Conservation (phyloP, 2,329 filamentous ascomycete genomes). For the Verticillium isaacii region DNA sequence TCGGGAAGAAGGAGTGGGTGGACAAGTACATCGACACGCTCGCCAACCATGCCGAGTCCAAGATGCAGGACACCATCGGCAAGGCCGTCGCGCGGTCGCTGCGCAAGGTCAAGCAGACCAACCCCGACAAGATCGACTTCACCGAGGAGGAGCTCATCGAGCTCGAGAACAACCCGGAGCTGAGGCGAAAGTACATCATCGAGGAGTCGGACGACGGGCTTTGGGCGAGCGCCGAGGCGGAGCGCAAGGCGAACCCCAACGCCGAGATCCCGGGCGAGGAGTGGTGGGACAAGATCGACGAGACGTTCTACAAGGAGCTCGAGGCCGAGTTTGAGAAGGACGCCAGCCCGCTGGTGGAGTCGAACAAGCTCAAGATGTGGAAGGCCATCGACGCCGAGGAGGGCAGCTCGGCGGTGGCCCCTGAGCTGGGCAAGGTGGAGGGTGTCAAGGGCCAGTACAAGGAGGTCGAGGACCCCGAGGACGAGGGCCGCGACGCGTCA, state of each 20-base stretch:
- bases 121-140: slow-evolving; percentile 49
- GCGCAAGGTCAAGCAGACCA: slow-evolving; percentile 34
- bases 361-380: slow-evolving; percentile 28
- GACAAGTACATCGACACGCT: slow-evolving; percentile 51
- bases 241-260: slow-evolving; percentile 10
- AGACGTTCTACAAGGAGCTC: slow-evolving; percentile 19
- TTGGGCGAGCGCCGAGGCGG: neutral
- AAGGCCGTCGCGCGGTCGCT: slow-evolving; percentile 36
- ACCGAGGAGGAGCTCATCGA: slow-evolving; percentile 43
- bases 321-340: slow-evolving; percentile 15
- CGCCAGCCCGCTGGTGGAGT: slow-evolving; percentile 19
- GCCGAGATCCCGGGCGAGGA: slow-evolving; percentile 5
- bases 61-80: slow-evolving; percentile 36
- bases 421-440: slow-evolving; percentile 46
- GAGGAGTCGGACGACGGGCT: slow-evolving; percentile 10
- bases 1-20: slow-evolving; percentile 56
- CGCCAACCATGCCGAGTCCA: slow-evolving; percentile 34
- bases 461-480: slow-evolving; percentile 41
- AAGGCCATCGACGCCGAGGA: slow-evolving; percentile 19
- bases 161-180: slow-evolving; percentile 32
- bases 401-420: slow-evolving; percentile 40
- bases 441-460: slow-evolving; percentile 50
- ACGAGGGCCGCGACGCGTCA: slow-evolving; percentile 44
- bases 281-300: slow-evolving; percentile 14
- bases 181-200: slow-evolving; percentile 31